Conservation (phyloP, 2,329 filamentous ascomycete genomes). For the Fonsecaea erecta region DNA sequence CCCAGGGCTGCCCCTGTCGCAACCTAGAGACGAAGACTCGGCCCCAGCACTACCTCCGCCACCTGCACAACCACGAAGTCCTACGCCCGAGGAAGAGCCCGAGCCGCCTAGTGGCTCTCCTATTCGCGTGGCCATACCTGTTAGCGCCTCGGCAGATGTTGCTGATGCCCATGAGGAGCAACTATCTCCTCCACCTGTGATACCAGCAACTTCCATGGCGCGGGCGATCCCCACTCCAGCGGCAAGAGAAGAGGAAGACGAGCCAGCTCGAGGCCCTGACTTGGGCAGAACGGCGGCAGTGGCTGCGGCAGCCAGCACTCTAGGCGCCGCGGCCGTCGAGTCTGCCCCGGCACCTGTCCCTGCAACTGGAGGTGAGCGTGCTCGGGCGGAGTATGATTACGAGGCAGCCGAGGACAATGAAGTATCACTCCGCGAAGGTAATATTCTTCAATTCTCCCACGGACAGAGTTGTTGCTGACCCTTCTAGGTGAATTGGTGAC, state of each 20-base stretch:
- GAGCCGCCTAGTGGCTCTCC: slow-evolving; percentile 65
- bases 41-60: slow-evolving; percentile 51
- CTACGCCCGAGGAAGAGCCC: slow-evolving; percentile 46
- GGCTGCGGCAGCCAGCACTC: slow-evolving; percentile 57
- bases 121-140: slow-evolving; percentile 83
- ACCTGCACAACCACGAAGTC: slow-evolving; percentile 51
- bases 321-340: slow-evolving; percentile 52
- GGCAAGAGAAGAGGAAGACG: slow-evolving; percentile 63
- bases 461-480: slow-evolving; percentile 1
- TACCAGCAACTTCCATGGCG: slow-evolving; percentile 69
- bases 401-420: slow-evolving; percentile 98
- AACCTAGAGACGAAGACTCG: slow-evolving; percentile 56
- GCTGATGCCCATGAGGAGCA: slow-evolving; percentile 51
- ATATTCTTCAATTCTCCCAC: neutral
- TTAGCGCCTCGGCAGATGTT: slow-evolving; percentile 60
- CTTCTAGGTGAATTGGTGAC: slow-evolving; percentile 69
- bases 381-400: slow-evolving; percentile 89
- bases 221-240: slow-evolving; percentile 59
- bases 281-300: slow-evolving; percentile 64
- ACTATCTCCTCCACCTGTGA: slow-evolving; percentile 46
- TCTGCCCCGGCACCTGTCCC: slow-evolving; percentile 49
- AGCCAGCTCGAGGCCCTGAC: slow-evolving; percentile 66
- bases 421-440: slow-evolving; percentile 82
- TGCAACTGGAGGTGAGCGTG: slow-evolving; percentile 65
- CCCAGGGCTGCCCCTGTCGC: slow-evolving; percentile 72